These are phyloP conservation scores for Medicago arabica DNA, from an alignment of 306 rosid species.

Conservation along the genomic window DNA sequence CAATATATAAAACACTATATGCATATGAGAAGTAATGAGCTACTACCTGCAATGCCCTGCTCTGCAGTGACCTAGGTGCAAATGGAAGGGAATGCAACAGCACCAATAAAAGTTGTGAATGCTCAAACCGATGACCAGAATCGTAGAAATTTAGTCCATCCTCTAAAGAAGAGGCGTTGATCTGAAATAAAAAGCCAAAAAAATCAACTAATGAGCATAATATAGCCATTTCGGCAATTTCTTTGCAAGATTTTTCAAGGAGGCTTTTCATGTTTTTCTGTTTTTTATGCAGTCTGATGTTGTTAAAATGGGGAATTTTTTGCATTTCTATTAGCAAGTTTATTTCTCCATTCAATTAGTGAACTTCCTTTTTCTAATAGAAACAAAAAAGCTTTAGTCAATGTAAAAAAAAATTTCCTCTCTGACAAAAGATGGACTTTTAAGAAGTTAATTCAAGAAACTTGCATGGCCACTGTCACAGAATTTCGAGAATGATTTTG, in stretches of 20 bases:
- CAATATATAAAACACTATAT: conserved; percentile 12
- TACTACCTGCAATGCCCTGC: conserved; percentile 90
- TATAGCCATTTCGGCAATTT: conserved; percentile 29
- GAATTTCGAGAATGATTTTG: conserved; percentile 13
- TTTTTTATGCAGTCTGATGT: conserved; percentile 5
- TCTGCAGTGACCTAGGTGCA: conserved; percentile 85
- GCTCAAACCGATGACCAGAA: conserved; percentile 99
- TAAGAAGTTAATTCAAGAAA: conserved; percentile 32
- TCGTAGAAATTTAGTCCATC: conserved; percentile 93
- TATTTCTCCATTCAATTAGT: conserved; percentile 23
- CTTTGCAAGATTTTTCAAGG: conserved; percentile 14
- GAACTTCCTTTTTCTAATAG: not conserved
- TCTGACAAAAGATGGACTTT: conserved; percentile 26
- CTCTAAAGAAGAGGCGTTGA: conserved; percentile 88
- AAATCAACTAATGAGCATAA: conserved; percentile 10
- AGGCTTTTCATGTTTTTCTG: conserved; percentile 21
- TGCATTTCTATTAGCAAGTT: conserved; percentile 13
- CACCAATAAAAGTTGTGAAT: conserved; percentile 84
- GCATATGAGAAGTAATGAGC: conserved; percentile 5
- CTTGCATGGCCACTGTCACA: conserved; percentile 19
- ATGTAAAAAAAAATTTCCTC: not conserved
- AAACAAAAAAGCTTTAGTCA: not conserved
- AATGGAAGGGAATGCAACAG: conserved; percentile 87
- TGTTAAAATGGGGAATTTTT: conserved; percentile 12
- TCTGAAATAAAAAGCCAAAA: conserved; percentile 56